Evolutionary conservation across 768 basidiomycete genomes (phyloP).

Genomic region (Coprinopsis cinerea): DNA sequence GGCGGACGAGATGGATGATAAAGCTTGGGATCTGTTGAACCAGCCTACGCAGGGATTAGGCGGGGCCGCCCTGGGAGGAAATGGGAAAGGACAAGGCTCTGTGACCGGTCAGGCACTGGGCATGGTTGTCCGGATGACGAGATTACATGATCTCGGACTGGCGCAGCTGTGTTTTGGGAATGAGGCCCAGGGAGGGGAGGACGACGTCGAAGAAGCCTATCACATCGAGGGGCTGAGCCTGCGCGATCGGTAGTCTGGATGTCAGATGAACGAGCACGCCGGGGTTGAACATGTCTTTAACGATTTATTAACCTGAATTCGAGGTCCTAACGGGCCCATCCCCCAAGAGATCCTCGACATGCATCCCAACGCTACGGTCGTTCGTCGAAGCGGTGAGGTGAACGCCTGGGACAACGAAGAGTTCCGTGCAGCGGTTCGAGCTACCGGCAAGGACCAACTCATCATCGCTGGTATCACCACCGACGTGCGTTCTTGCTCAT

Average conservation of each 20-base stretch:
- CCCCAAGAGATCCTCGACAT: conserved; percentile 38
- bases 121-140: conserved; percentile 71
- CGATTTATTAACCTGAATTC: background rate
- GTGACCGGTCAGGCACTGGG: conserved; percentile 35
- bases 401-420: conserved; percentile 48
- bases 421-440: conserved; percentile 39
- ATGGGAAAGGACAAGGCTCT: conserved; percentile 28
- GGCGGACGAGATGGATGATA: conserved; percentile 63
- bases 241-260: no score
- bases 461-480: conserved; percentile 46
- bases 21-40: conserved; percentile 59
- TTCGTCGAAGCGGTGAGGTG: conserved; percentile 44
- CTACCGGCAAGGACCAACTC: conserved; percentile 44
- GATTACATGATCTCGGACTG: conserved; percentile 67
- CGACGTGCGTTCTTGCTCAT: conserved; percentile 27
- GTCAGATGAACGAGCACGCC: no score
- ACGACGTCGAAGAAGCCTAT: background rate
- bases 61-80: no score
- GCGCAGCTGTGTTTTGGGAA: conserved; percentile 50
- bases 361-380: conserved; percentile 38
- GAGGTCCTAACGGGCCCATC: conserved; percentile 45
- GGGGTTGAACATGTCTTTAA: no score
- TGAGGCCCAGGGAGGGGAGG: background rate
- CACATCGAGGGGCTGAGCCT: conserved; percentile 41
- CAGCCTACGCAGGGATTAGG: conserved; percentile 21